Base-by-base conservation (phyloP, 495 filamentous ascomycete species). In the Massariosphaeria phaeospora region DNA sequence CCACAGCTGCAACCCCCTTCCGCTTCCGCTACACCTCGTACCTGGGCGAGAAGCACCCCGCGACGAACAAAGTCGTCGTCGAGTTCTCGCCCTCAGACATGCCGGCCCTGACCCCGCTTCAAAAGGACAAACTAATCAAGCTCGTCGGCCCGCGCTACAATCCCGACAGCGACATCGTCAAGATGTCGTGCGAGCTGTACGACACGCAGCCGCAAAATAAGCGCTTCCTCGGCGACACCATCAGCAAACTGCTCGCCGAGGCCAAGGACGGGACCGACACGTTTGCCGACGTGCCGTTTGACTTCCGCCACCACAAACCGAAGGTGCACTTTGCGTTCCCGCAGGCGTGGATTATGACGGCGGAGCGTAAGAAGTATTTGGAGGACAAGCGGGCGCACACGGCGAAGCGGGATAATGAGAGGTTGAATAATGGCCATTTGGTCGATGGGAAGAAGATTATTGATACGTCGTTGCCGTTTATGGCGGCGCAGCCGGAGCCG, bases 21-120 rank as follows among this genome's bases (percentile, higher is more conserved):
- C 84, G 93, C 57, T 98, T 96, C 78, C 84, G 93, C 64, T 96
- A 96, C 72, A 97, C 94, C n/a, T 87, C 83, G 40, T 96, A 96
- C 70, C 81, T 97, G 79, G 94, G 94, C 57, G 93, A 98, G 70
- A 69, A 82, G 46, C 94, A 97, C 70, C 91, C 94, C 0, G 89
- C 90, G 11, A 85, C 89, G 67, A 79, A 81, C 47, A 98, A 98
- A 73, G 89, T 98, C 24, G 91, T 96, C 5, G 79, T 96, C 24
- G 89, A 96, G 67, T 93, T 97, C 63, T 78, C 73, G 55, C 81
- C 86, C 12, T 58, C 63, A 34, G 90, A 95, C 69, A 68, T 91
- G 46, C 62, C 80, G 57, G 71, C 75, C 42, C 77, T 97, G 29
- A 79, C 74, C 35, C 74, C 79, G 33, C 66, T 70, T 7, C 88